Conservation (phyloP, 2,329 filamentous ascomycete genomes). For the Pseudocercospora ulei region DNA sequence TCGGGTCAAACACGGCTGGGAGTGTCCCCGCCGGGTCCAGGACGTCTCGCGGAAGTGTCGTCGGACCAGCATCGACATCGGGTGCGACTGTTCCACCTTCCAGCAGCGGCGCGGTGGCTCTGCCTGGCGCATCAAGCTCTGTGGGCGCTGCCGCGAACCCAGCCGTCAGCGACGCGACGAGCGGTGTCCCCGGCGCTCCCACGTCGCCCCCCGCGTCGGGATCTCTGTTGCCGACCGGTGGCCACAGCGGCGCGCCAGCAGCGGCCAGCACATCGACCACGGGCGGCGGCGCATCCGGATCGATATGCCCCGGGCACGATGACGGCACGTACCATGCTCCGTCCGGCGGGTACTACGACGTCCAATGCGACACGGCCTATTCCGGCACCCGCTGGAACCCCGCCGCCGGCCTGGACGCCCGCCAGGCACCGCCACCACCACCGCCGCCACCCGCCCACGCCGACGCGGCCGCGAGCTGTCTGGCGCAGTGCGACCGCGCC, state of each 20-base stretch:
- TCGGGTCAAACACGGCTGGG: background rate
- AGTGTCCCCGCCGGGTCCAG: background rate
- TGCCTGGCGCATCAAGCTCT: background rate
- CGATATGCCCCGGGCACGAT: conserved; percentile 1
- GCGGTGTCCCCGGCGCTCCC: background rate
- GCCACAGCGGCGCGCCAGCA: background rate
- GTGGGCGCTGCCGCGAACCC: background rate
- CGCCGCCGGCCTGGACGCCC: background rate
- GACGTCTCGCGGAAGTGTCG: background rate
- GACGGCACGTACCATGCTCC: conserved; percentile 2
- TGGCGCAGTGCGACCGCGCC: conserved; percentile 1
- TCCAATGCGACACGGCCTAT: conserved; percentile 5
- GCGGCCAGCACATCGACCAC: conserved; percentile 1
- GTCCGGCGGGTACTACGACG: conserved; percentile 5
- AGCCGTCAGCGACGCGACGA: background rate
- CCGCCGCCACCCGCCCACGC: too few relatives aligned
- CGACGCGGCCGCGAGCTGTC: background rate
- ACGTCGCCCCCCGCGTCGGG: background rate
- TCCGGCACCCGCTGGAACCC: background rate
- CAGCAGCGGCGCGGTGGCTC: too few relatives aligned
- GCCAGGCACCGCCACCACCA: background rate
- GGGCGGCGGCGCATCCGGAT: background rate
- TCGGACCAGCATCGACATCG: background rate
- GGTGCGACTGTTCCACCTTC: too few relatives aligned
- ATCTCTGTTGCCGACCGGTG: conserved; percentile 1